Evolutionary conservation across 768 basidiomycete genomes (phyloP).

Genomic region (Cystobasidium onofrii): DNA sequence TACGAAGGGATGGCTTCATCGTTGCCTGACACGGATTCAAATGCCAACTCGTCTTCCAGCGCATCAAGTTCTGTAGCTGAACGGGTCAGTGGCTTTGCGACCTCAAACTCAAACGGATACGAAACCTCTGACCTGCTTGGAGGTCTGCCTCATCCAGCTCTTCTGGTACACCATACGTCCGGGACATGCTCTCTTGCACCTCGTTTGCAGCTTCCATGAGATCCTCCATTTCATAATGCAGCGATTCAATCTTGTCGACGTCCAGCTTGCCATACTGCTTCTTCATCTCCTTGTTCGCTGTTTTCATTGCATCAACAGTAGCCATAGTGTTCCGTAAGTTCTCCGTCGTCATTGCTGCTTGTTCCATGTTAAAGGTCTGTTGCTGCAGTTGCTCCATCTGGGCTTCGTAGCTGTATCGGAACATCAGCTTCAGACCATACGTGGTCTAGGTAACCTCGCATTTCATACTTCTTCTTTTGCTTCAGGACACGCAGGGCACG

Average conservation of each 20-base stretch:
- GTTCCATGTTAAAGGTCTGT: constrained; percentile 98
- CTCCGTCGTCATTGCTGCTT: constrained; percentile 88
- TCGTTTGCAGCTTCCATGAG: constrained; percentile 94
- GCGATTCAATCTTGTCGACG: constrained; percentile 93
- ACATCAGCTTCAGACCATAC: neutral
- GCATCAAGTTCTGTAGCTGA: constrained; percentile 73
- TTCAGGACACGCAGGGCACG: constrained; percentile 86
- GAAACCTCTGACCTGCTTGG: constrained; percentile 64
- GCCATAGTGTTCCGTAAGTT: constrained; percentile 98
- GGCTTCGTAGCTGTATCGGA: constrained; percentile 58
- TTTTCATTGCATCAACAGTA: constrained; percentile 90
- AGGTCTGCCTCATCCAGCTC: constrained; percentile 96
- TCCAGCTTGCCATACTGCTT: constrained; percentile 97
- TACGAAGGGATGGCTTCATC: constrained; percentile 29
- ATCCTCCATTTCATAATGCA: constrained; percentile 98
- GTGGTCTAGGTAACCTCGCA: no score
- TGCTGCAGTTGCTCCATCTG: constrained; percentile 85
- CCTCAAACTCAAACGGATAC: neutral
- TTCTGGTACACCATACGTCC: constrained; percentile 93
- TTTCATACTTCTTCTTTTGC: constrained; percentile 77
- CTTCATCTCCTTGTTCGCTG: constrained; percentile 89
- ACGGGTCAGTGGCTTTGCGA: neutral
- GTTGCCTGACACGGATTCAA: constrained; percentile 52
- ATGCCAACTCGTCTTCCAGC: constrained; percentile 60
- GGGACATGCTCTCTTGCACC: constrained; percentile 84